Evolutionary conservation across 176 grass and related monocot genomes (phyloP), one percentile per base, ranked within the genome.

Genomic region (Musa schizocarpa): DNA sequence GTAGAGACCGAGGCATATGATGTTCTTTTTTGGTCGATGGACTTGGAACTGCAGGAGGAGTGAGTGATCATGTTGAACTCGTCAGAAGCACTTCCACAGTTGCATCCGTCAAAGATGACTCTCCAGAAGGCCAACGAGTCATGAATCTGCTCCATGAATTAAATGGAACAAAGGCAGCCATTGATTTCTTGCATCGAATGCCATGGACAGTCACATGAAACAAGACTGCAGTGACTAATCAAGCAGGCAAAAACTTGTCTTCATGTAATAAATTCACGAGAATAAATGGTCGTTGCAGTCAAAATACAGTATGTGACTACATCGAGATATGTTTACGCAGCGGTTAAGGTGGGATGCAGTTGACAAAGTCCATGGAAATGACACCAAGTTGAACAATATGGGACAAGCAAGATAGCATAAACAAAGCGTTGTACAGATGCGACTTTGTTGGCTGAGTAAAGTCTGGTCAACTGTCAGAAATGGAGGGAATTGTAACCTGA

Each of bases 261-360:
- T 65, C 62, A 26, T 25, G n/a, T 65, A 22, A 65, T 65, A 65
- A 65, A 65, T 26, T 65, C 62, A 65, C 62, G 25, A 65, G 20
- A 65, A 65, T 22, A 25, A 22, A 63, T 63, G 21, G 21, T 24
- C 21, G 22, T 65, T 65, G 21, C 22, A 24, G 62, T 65, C 22
- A 65, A 65, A 65, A 65, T 65, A 65, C 57, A 1, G 19, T 61
- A n/a, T 19, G 8, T 26, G 9, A 65, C 24, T 5, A 63, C 11
- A 1, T 10, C 9, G 1, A 65, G 62, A 65, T 25, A 12, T 12
- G 24, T 25, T 65, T 2, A 26, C 62, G 17, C 21, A 25, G 24
- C n/a, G 9, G 9, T 12, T 10, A 1, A 65, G 20, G 21, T 24
- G 62, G 22, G 21, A 19, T 23, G 17, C 24, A 8, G 21, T 65